Conservation (phyloP, 495 filamentous ascomycete species). For the Physcia stellaris region DNA sequence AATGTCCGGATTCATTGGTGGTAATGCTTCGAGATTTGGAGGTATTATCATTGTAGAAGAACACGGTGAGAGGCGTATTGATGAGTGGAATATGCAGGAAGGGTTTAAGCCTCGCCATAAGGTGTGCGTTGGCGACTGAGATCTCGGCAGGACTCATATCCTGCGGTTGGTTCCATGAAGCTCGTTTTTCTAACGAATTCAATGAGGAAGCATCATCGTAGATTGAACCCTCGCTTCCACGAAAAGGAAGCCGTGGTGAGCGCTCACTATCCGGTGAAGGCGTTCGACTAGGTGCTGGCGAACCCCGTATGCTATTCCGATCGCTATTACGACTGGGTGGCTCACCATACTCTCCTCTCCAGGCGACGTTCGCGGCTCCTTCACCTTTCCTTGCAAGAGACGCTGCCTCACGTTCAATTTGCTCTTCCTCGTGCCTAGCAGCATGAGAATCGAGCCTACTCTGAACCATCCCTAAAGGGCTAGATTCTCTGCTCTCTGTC, state of each 20-base stretch:
- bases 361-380: slow-evolving; percentile 55
- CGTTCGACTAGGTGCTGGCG: slow-evolving; percentile 8
- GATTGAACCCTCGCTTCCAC: slow-evolving; percentile 9
- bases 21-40: slow-evolving; percentile 66
- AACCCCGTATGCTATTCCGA: slow-evolving; percentile 10
- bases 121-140: slow-evolving; percentile 62
- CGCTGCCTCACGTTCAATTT: slow-evolving; percentile 57
- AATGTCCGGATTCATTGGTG: slow-evolving; percentile 83
- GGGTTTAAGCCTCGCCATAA: slow-evolving; percentile 76
- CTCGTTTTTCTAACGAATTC: slow-evolving; percentile 25
- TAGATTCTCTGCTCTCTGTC: slow-evolving; percentile 23
- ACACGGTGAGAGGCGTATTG: slow-evolving; percentile 64
- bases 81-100: slow-evolving; percentile 74
- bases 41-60: slow-evolving; percentile 74
- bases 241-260: slow-evolving; percentile 10
- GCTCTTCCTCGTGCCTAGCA: slow-evolving; percentile 40
- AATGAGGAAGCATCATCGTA: slow-evolving; percentile 22
- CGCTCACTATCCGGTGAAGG: slow-evolving; percentile 6
- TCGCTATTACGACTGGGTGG: slow-evolving; percentile 23
- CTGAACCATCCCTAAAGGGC: slow-evolving; percentile 20
- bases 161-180: slow-evolving; percentile 36
- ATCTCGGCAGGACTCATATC: slow-evolving; percentile 59
- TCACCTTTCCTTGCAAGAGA: slow-evolving; percentile 58
- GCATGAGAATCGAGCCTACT: slow-evolving; percentile 19
- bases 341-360: slow-evolving; percentile 47